Evolutionary conservation across 2,329 filamentous ascomycete species (phyloP).

Genomic region (Cryphonectria radicalis): DNA sequence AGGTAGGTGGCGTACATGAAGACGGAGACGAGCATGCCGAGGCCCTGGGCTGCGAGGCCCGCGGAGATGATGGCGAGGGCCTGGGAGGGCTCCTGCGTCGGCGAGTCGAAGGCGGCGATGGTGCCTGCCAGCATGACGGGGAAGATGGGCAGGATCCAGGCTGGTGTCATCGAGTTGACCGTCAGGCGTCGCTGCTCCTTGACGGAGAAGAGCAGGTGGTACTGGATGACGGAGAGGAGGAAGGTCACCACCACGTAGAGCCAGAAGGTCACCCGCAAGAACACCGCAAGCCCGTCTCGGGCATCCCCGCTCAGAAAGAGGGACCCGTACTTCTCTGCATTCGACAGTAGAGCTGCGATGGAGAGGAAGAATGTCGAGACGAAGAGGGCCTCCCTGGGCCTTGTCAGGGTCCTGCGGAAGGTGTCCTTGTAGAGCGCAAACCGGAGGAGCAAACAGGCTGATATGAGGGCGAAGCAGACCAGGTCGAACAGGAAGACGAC

Average conservation of each 20-base stretch:
- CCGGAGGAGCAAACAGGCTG: conserved; percentile 43
- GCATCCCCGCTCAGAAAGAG: conserved; percentile 40
- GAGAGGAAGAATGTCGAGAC: conserved; percentile 66
- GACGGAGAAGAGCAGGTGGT: conserved; percentile 60
- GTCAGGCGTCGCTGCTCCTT: conserved; percentile 49
- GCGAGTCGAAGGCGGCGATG: conserved; percentile 57
- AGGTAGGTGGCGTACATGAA: conserved; percentile 66
- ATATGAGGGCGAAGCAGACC: conserved; percentile 47
- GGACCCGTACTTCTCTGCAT: conserved; percentile 55
- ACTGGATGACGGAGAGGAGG: conserved; percentile 57
- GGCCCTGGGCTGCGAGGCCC: conserved; percentile 63
- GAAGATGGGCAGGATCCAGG: conserved; percentile 66
- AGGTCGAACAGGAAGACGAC: conserved; percentile 56
- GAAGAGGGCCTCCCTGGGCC: conserved; percentile 61
- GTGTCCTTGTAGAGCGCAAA: conserved; percentile 50
- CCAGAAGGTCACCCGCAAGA: conserved; percentile 64
- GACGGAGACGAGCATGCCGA: conserved; percentile 61
- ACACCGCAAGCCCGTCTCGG: conserved; percentile 54
- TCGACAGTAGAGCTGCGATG: conserved; percentile 61
- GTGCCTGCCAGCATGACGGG: conserved; percentile 67
- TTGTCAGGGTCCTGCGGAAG: conserved; percentile 49
- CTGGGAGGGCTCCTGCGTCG: conserved; percentile 49
- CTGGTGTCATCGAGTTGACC: conserved; percentile 58
- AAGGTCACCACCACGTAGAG: conserved; percentile 60
- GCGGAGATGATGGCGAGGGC: conserved; percentile 60